phyloP scores from a whole-genome alignment of 202 grass and related monocot species.

The Sporobolus alterniflorus region DNA sequence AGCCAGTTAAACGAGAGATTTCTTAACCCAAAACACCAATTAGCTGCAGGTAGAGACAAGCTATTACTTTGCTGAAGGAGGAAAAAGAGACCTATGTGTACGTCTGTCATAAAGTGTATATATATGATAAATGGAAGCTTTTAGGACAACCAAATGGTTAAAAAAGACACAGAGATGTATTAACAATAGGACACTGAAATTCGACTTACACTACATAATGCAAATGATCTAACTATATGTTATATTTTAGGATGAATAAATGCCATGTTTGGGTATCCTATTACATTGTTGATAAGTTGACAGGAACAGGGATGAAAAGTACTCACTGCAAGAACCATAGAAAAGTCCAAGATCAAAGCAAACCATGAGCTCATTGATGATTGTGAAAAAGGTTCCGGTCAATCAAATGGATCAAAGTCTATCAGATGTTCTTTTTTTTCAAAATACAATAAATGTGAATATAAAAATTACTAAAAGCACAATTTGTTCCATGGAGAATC shows the following conservation, averaged over 20 bases:
- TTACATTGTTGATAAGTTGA: not conserved
- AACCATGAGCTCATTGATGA: not conserved
- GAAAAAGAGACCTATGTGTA: not conserved
- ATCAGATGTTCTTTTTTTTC: no score
- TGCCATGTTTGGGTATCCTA: not conserved
- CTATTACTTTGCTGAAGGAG: not conserved
- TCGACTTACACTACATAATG: conserved; percentile 5
- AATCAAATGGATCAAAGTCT: not conserved
- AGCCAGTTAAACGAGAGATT: not conserved
- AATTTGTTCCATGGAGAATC: not conserved
- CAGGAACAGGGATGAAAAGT: not conserved
- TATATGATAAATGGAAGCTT: not conserved
- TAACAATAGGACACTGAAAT: not conserved
- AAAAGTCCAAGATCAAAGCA: not conserved
- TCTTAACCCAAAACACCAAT: not conserved
- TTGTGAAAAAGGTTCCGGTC: not conserved
- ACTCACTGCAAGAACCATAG: not conserved
- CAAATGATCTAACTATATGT: not conserved
- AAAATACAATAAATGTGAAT: not conserved
- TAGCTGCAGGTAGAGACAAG: not conserved
- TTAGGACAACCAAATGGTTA: not conserved
- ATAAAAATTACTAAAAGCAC: not conserved
- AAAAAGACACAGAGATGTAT: not conserved
- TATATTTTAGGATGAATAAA: conserved; percentile 5
- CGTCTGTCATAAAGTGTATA: not conserved